These are phyloP conservation scores for Apiospora hydei DNA, from an alignment of 2,329 filamentous ascomycete species.

Conservation along the genomic window DNA sequence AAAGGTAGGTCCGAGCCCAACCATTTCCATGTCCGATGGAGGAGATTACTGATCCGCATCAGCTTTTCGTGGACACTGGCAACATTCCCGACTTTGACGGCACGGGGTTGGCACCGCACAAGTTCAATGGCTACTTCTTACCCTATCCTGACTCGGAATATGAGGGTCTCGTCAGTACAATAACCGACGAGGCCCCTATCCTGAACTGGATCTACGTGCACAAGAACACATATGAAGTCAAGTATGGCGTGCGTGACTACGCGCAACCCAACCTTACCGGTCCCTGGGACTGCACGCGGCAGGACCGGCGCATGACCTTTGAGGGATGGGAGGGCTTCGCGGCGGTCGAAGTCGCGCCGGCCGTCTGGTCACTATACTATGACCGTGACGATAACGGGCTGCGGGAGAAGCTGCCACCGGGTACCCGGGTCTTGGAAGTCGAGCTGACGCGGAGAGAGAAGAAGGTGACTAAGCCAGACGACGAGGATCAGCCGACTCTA, in stretches of 20 bases:
- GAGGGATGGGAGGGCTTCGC: constrained; percentile 59
- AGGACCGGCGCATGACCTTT: constrained; percentile 58
- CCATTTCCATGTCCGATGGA: neutral
- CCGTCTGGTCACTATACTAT: constrained; percentile 56
- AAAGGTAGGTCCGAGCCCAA: constrained; percentile 43
- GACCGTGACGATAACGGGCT: constrained; percentile 55
- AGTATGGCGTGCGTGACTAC: constrained; percentile 52
- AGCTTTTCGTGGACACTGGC: constrained; percentile 26
- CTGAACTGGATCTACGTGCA: constrained; percentile 60
- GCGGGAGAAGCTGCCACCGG: constrained; percentile 51
- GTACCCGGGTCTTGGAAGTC: constrained; percentile 60
- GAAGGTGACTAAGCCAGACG: constrained; percentile 46
- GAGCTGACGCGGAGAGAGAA: constrained; percentile 62
- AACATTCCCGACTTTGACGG: constrained; percentile 23
- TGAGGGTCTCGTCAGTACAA: constrained; percentile 56
- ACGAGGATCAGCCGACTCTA: constrained; percentile 37
- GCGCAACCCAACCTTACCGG: constrained; percentile 54
- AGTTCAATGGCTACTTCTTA: constrained; percentile 63
- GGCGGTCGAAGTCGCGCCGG: constrained; percentile 52
- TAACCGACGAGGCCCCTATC: constrained; percentile 56
- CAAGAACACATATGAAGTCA: constrained; percentile 52
- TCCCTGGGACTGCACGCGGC: constrained; percentile 59
- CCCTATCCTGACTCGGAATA: constrained; percentile 61
- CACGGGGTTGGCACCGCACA: constrained; percentile 16
- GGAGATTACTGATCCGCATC: neutral